Base-by-base conservation (phyloP, 2,329 filamentous ascomycete species). In the Myriosclerotinia curreyana region DNA sequence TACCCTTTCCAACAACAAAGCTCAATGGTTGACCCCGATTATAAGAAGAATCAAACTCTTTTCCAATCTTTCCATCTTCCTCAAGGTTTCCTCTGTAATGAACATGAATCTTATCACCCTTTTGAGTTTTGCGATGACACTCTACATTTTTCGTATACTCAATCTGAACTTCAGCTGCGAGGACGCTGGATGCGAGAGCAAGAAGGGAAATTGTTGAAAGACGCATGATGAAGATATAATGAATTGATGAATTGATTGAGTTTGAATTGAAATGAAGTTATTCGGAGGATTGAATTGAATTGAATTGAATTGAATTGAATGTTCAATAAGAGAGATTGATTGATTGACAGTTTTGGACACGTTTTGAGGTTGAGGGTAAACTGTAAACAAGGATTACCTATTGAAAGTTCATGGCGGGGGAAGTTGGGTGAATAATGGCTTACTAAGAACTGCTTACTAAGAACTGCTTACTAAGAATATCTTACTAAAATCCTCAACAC, bases 71-170 rank as follows among this genome's bases (percentile, higher is more conserved):
- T 53, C 64, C 64, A 60, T 64, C 11, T 31, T 86, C 85, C 60
- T 80, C 79, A 67, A 97, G 84, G 1, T 89, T 95, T 71, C 94
- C 94, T 64, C 84, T 84, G 82, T 98, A 97, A 81, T 97, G 92
- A 73, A 97, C 92, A 63, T 87, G 81, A 74, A 97, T 86, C 68
- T 81, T 86, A 79, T 97, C 93, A 70, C 92, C 92, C 67, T 83
- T 85, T 73, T 83, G 73, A 20, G 86, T 90, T 80, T 91, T 93
- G 77, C 92, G 88, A 59, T 86, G 85, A 81, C 93, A 97, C 70
- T 91, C 85, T 68, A 90, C 89, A 34, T 84, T 80, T 65, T 86
- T 82, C 60, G 87, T 90, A 70, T 91, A 86, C 69, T 96, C 86
- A 75, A 96, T 90, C 77, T 90, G 84, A 71, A 96, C 85, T 66